These are phyloP conservation scores for Anisodus tanguticus DNA, from an alignment of 257 asterid genomes.

Conservation along the genomic window DNA sequence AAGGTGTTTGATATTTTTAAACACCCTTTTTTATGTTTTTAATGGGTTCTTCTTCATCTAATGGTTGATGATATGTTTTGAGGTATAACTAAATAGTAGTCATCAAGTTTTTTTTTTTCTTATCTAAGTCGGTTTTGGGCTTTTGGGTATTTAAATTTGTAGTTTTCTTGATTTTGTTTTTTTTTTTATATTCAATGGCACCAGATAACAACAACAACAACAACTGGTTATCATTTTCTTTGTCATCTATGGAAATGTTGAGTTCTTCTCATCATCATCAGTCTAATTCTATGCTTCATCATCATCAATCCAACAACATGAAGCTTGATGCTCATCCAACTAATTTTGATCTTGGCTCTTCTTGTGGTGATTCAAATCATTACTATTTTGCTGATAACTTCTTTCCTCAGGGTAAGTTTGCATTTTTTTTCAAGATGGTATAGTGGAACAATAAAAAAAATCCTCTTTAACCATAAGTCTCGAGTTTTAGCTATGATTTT, in stretches of 20 bases:
- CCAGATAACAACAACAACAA: constrained; percentile 53
- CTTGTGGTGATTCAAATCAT: constrained; percentile 54
- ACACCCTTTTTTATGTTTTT: neutral
- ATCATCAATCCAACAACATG: constrained; percentile 34
- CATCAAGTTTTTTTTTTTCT: neutral
- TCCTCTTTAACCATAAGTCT: neutral
- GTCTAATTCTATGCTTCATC: constrained; percentile 33
- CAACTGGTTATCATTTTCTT: constrained; percentile 85
- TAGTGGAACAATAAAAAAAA: neutral
- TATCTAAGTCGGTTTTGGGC: neutral
- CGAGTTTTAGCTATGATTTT: too few species aligned
- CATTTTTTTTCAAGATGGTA: too few species aligned
- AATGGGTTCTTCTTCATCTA: neutral
- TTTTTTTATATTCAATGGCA: constrained; percentile 51
- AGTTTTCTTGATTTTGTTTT: neutral
- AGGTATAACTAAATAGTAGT: neutral
- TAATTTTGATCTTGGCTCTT: constrained; percentile 33
- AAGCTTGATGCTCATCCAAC: constrained; percentile 35
- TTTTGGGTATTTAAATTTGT: neutral
- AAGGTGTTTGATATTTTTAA: neutral
- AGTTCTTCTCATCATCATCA: constrained; percentile 43
- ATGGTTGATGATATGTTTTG: constrained; percentile 6
- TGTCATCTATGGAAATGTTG: constrained; percentile 80
- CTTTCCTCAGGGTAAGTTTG: constrained; percentile 59
- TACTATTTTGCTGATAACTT: constrained; percentile 73